Evolutionary conservation across 257 asterid genomes (phyloP), one percentile per base, ranked within the genome.

Genomic region (Nicotiana sylvestris): DNA sequence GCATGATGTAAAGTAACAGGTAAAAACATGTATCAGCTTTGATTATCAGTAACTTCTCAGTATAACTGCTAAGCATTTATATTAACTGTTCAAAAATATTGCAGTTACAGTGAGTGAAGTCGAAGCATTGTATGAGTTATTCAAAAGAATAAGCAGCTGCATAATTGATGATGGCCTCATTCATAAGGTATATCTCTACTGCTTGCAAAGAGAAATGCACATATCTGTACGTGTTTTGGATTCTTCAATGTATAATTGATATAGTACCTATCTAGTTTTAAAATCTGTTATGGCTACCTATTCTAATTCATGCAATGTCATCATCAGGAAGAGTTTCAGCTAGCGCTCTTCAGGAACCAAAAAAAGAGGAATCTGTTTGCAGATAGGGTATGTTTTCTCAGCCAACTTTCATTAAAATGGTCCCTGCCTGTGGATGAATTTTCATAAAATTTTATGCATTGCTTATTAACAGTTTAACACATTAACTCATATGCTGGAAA

Each of bases 21-120:
- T 68, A 4, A 27, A 68, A 18, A 9, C 53, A 35, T 33, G 51
- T 17, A 35, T 33, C 37, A 4, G 2, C 51, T 67, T 33, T 67
- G 76, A 33, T 67, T 9, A 68, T 35, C 30, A 12, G n/a, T 46
- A 46, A 43, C 78, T 7, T 21, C 37, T 72, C 49, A 13, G 7
- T 12, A 25, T 62, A 74, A 49, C 12, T 74, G 43, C 25, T 25
- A 74, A 74, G 49, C 62, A 46, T 49, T 74, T 74, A 49, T 12
- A 11, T 56, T 15, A 74, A 12, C 13, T 46, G 37, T 43, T 53
- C 1, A 65, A 64, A 69, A 29, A 4, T 78, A 39, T 82, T 90
- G 90, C 76, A 85, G 85, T 85, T 56, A 76, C 85, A 17, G 83
- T 81, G 67, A 85, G 80, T 76, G 87, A 85, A 85, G 82, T 85